A percentile compares a stretch with the other conserved stretches of the same genome.
phyloP scores from a whole-genome alignment of 2,329 filamentous ascomycete genomes.

The Fusarium clavum region DNA sequence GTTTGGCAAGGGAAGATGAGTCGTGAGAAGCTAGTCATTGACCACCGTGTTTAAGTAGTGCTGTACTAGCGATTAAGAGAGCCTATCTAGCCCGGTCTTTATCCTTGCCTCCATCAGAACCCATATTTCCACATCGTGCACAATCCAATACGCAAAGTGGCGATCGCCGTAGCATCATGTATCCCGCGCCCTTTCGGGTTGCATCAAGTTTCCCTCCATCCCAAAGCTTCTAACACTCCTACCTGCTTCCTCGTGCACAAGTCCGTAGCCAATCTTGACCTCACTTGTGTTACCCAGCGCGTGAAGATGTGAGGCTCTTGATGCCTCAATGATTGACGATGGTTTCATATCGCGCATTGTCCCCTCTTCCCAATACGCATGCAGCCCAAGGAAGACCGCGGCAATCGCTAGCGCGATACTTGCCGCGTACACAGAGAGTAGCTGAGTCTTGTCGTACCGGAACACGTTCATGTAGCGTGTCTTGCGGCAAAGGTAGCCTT shows the following conservation, averaged over 20 bases:
- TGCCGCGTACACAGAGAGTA: background rate
- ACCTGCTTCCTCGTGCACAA: background rate
- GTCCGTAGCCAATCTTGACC: background rate
- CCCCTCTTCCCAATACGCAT: conserved; percentile 1
- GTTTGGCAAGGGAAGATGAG: conserved; percentile 15
- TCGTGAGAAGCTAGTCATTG: conserved; percentile 6
- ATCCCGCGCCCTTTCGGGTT: too few species aligned
- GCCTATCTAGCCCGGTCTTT: too few species aligned
- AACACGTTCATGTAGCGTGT: background rate
- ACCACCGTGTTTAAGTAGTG: background rate
- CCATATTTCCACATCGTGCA: too few species aligned
- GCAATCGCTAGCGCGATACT: background rate
- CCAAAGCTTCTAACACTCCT: background rate
- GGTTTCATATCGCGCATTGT: conserved; percentile 25
- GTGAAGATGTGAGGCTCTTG: background rate
- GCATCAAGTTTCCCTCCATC: background rate
- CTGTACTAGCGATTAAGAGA: accelerated
- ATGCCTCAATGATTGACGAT: background rate
- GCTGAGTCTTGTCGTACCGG: background rate
- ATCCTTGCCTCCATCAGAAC: too few species aligned
- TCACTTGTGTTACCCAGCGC: accelerated
- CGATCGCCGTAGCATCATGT: too few species aligned
- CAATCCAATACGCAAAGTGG: too few species aligned
- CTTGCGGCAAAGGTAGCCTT: background rate
- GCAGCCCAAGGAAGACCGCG: accelerated